These are phyloP conservation scores for Russula lepida DNA, from an alignment of 768 basidiomycete species.

Conservation along the genomic window DNA sequence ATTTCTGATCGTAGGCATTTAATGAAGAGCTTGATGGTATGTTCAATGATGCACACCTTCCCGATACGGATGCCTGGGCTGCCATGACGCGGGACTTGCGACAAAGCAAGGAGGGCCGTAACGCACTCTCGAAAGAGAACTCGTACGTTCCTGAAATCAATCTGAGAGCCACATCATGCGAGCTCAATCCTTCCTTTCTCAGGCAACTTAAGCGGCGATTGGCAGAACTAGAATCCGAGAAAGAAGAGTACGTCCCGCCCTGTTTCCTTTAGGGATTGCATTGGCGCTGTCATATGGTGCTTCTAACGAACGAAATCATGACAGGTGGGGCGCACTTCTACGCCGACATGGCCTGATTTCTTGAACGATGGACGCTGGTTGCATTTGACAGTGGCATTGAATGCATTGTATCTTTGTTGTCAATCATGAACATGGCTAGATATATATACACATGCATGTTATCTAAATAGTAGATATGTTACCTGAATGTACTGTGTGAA, in stretches of 20 bases:
- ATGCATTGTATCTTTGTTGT: constrained; percentile 13
- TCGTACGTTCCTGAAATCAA: constrained; percentile 41
- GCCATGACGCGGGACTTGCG: constrained; percentile 67
- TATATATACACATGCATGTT: constrained; percentile 11
- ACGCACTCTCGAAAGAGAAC: constrained; percentile 70
- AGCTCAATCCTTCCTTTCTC: constrained; percentile 12
- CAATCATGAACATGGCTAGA: constrained; percentile 7
- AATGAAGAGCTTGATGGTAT: constrained; percentile 90
- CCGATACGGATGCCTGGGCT: constrained; percentile 76
- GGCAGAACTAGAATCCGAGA: constrained; percentile 63
- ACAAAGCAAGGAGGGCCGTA: constrained; percentile 66
- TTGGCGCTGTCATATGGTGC: background rate
- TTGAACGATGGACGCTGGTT: constrained; percentile 14
- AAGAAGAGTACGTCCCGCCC: constrained; percentile 58
- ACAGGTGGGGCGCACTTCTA: constrained; percentile 62
- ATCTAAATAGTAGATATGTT: constrained; percentile 22
- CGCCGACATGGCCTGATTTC: constrained; percentile 39
- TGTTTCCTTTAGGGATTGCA: background rate
- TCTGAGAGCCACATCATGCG: background rate
- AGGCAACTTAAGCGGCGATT: constrained; percentile 66
- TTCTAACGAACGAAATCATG: background rate
- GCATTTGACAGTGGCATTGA: background rate
- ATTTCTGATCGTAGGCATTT: constrained; percentile 53
- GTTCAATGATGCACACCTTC: constrained; percentile 79
- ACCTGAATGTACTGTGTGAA: constrained; percentile 10